These are phyloP conservation scores for Teratosphaeria nubilosa DNA, from an alignment of 2,329 filamentous ascomycete genomes.

Conservation along the genomic window DNA sequence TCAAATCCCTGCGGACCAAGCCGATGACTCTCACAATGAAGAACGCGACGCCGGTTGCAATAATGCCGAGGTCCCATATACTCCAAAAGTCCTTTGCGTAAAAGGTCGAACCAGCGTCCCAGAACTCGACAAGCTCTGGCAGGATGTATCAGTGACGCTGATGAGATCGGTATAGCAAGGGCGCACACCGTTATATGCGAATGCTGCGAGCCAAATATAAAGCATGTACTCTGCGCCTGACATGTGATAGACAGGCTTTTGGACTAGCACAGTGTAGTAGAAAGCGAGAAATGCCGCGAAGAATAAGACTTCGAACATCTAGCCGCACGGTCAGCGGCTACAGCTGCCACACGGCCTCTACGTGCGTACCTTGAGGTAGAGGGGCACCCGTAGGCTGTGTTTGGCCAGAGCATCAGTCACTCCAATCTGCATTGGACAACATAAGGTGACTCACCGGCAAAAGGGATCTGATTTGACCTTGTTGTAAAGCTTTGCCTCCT, in stretches of 20 bases:
- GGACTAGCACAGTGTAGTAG: slow-evolving; percentile 78
- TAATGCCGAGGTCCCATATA: slow-evolving; percentile 42
- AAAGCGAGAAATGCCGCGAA: slow-evolving; percentile 66
- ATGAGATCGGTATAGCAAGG: neutral
- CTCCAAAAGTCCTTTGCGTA: slow-evolving; percentile 80
- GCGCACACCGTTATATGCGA: slow-evolving; percentile 65
- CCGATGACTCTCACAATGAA: slow-evolving; percentile 59
- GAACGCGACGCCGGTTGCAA: slow-evolving; percentile 43
- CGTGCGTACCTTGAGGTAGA: slow-evolving; percentile 21
- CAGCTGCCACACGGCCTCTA: neutral
- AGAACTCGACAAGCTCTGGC: slow-evolving; percentile 57
- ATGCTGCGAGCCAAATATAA: slow-evolving; percentile 78
- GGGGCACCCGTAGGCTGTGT: slow-evolving; percentile 61
- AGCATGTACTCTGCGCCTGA: slow-evolving; percentile 61
- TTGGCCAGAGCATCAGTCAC: neutral
- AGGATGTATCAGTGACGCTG: neutral
- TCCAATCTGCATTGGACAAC: neutral
- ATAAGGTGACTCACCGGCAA: slow-evolving; percentile 30
- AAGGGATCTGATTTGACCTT: slow-evolving; percentile 56
- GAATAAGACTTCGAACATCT: slow-evolving; percentile 73
- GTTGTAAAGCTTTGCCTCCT: slow-evolving; percentile 69
- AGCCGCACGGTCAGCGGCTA: slow-evolving; percentile 50
- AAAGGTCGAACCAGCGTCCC: slow-evolving; percentile 77
- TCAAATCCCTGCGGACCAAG: slow-evolving; percentile 47
- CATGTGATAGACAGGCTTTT: slow-evolving; percentile 54